Conservation (phyloP, 345 rosid species). For the Brassica rapa region DNA sequence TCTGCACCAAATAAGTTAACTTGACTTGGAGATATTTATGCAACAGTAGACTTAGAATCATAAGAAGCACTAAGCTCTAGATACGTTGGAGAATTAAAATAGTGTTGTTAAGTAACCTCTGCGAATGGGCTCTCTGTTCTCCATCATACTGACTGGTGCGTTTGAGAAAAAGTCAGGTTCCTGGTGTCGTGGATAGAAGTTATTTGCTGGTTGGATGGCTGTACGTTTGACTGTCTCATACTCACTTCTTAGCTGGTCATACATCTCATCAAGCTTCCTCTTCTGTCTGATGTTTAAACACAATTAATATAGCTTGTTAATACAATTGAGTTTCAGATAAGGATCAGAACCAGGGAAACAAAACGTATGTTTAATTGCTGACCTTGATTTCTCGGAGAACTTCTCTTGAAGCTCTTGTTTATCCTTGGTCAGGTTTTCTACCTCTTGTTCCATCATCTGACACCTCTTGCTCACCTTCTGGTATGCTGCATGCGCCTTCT, state of each 20-base stretch:
- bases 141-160: constrained; percentile 61
- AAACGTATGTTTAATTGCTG: constrained; percentile 20
- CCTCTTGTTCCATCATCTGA: constrained; percentile 94
- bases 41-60: constrained; percentile 31
- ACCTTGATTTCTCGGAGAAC: constrained; percentile 92
- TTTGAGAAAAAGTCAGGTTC: constrained; percentile 75
- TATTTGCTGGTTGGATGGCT: constrained; percentile 74
- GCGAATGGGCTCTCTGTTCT: constrained; percentile 56
- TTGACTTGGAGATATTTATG: constrained; percentile 52
- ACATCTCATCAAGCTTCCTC: constrained; percentile 98
- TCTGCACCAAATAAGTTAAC: constrained; percentile 87
- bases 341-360: constrained; percentile 6
- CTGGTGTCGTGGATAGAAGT: constrained; percentile 62
- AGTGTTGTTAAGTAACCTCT: constrained; percentile 61
- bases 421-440: constrained; percentile 80
- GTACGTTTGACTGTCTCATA: constrained; percentile 74
- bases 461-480: constrained; percentile 85
- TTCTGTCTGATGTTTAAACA: constrained; percentile 64
- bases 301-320: constrained; percentile 5
- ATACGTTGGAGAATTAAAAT: constrained; percentile 4
- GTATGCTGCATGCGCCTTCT: constrained; percentile 86
- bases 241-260: constrained; percentile 83
- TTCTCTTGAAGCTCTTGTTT: constrained; percentile 96
- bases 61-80: constrained; percentile 18
- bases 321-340: constrained; percentile 17